Evolutionary conservation across 768 basidiomycete genomes (phyloP), one percentile per base, ranked within the genome.

Genomic region (Calocybe indica): DNA sequence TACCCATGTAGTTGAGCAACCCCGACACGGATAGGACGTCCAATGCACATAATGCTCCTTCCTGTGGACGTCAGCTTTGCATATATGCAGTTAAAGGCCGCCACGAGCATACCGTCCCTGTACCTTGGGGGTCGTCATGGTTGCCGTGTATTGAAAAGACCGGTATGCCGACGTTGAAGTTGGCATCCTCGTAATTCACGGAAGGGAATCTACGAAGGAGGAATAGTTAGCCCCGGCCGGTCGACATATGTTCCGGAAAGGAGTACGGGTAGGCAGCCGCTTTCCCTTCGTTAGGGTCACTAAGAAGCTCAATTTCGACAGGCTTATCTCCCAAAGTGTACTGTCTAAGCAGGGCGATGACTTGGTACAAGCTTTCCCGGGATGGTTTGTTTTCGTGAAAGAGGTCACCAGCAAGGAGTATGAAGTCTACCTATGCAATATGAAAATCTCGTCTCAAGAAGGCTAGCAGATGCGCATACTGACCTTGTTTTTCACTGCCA

Each of bases 81-180:
- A 43, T 13, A 35, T n/a, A 14, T 13, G n/a, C 31, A 31, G 35
- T 6, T 11, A 12, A n/a, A n/a, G 10, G 31, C 7, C 13, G 12
- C 34, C n/a, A 40, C 31, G 31, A 34, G 68, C 89, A 52, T 57
- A 92, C 93, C 7, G 88, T 75, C 3, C 94, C 93, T 14, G 92
- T 85, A 13, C 96, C 96, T 68, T 98, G 96, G 32, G 96, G 96
- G 58, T 99, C 96, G 59, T 99, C 96, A 65, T 99, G 96, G 60
- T 99, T 99, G 37, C 96, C 96, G 59, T 99, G 96, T 44, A 99
- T 98, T 0, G 95, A 97, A 67, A 99, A 99, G 29, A 98, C 88
- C 3, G 96, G 96, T n/a, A 96, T 91, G 3, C 81, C 82, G 43
- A 99, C 77, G 62, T 99, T 99, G 48, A 97, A 74, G 62, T 99